These are phyloP conservation scores for Neoconidiobolus thromboides DNA, from an alignment of 371 early-diverging fungal genomes.

Conservation along the genomic window DNA sequence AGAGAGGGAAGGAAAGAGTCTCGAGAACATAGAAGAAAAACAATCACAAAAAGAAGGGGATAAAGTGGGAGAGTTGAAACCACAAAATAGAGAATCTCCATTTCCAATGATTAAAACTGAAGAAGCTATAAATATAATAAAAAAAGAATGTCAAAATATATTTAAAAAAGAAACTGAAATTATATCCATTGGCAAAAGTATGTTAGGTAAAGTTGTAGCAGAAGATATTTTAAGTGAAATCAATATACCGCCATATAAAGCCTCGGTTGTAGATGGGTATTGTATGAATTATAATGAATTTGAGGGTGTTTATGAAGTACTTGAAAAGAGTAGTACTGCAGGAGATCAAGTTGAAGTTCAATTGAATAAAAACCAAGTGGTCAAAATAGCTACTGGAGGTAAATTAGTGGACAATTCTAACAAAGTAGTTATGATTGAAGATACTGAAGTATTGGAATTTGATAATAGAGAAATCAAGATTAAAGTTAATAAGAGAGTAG, in stretches of 20 bases:
- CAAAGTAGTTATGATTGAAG: conserved; percentile 87
- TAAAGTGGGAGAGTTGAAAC: too few species aligned
- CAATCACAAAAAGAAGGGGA: too few species aligned
- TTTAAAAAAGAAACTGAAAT: too few species aligned
- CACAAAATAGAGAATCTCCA: too few species aligned
- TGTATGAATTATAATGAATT: conserved; percentile 69
- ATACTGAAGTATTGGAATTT: conserved; percentile 41
- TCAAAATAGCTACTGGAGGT: conserved; percentile 76
- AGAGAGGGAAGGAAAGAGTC: conserved; percentile 16
- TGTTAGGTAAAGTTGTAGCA: conserved; percentile 43
- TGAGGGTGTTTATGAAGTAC: conserved; percentile 52
- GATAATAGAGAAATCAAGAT: conserved; percentile 39
- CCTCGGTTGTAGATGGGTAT: conserved; percentile 85
- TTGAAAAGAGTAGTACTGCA: conserved; percentile 26
- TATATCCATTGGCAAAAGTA: too few species aligned
- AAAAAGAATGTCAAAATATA: too few species aligned
- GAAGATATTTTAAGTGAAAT: conserved; percentile 49
- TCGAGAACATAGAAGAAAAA: too few species aligned
- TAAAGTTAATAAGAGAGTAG: not conserved
- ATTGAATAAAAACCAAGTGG: conserved; percentile 34
- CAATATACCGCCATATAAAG: conserved; percentile 68
- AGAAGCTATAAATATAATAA: too few species aligned
- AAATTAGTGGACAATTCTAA: conserved; percentile 59
- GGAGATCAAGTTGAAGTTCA: conserved; percentile 1
- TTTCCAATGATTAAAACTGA: too few species aligned